Evolutionary conservation across 2,329 filamentous ascomycete genomes (phyloP).

Genomic region (Hypoxylon sp.): DNA sequence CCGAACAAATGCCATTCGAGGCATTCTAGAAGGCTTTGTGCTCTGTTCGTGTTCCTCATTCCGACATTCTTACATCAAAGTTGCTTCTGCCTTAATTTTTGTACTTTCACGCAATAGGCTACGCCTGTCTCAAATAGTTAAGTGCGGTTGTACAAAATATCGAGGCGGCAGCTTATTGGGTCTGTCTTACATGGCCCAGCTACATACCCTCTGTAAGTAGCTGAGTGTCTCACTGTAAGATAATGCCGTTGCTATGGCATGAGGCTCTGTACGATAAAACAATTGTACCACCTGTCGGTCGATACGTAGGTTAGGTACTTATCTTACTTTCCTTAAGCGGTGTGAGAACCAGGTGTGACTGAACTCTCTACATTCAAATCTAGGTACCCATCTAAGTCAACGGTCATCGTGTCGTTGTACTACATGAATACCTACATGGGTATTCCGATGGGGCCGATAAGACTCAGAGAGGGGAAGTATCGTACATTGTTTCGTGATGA

Average conservation of each 20-base stretch:
- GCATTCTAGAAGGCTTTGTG: conserved; percentile 17
- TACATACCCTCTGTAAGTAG: conserved; percentile 17
- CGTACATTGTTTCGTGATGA: conserved; percentile 19
- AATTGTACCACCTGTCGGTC: neutral
- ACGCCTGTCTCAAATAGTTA: conserved; percentile 6
- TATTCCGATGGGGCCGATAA: conserved; percentile 1
- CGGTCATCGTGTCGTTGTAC: conserved; percentile 5
- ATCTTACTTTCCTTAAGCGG: conserved; percentile 21
- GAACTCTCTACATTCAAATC: neutral
- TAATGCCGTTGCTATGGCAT: conserved; percentile 20
- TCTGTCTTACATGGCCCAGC: conserved; percentile 17
- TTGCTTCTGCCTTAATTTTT: conserved; percentile 12
- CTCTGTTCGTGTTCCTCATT: conserved; percentile 16
- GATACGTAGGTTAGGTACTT: neutral
- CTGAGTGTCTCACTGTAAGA: conserved; percentile 21
- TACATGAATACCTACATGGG: neutral
- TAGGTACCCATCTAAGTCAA: neutral
- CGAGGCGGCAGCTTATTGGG: conserved; percentile 5
- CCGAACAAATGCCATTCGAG: conserved; percentile 28
- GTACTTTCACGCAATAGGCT: conserved; percentile 20
- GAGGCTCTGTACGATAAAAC: conserved; percentile 33
- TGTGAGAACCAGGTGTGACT: conserved; percentile 3
- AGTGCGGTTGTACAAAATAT: conserved; percentile 23
- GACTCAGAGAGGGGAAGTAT: conserved; percentile 11
- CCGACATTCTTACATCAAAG: conserved; percentile 12